These are phyloP conservation scores for Trametes versicolor DNA, from an alignment of 1,284 basidiomycete species.

Conservation along the genomic window DNA sequence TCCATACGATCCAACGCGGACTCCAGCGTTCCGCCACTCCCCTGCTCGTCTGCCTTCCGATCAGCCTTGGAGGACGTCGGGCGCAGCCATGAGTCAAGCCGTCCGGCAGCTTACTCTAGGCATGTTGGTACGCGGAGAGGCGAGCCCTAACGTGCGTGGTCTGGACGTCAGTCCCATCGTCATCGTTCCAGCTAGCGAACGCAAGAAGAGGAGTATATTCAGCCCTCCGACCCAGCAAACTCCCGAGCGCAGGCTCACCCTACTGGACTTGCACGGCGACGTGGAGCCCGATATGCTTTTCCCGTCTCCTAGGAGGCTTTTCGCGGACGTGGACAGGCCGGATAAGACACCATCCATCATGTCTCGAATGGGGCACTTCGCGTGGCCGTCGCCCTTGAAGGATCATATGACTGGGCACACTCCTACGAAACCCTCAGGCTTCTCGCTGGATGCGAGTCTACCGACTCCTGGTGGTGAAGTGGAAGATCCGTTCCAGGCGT, in stretches of 20 bases:
- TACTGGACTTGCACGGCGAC: constrained; percentile 11
- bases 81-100: constrained; percentile 74
- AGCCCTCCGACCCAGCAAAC: constrained; percentile 40
- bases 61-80: constrained; percentile 78
- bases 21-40: constrained; percentile 79
- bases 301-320: constrained; percentile 17
- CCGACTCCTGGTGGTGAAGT: constrained; percentile 6
- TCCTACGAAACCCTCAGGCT: background rate
- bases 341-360: constrained; percentile 15
- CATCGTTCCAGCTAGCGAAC: constrained; percentile 43
- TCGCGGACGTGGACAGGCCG: constrained; percentile 9
- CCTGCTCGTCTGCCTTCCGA: constrained; percentile 74
- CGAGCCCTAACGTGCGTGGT: constrained; percentile 51
- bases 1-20: constrained; percentile 75
- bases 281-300: constrained; percentile 15
- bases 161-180: constrained; percentile 47
- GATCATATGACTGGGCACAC: background rate
- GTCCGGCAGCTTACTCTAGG: constrained; percentile 70
- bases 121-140: constrained; percentile 58
- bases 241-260: background rate
- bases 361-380: constrained; percentile 19
- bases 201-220: constrained; percentile 44
- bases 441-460: background rate
- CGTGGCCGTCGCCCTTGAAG: constrained; percentile 15
- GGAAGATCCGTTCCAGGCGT: constrained; percentile 24